phyloP scores from a whole-genome alignment of 352 stramenopile genomes.

The Globisporangium carolinianum region DNA sequence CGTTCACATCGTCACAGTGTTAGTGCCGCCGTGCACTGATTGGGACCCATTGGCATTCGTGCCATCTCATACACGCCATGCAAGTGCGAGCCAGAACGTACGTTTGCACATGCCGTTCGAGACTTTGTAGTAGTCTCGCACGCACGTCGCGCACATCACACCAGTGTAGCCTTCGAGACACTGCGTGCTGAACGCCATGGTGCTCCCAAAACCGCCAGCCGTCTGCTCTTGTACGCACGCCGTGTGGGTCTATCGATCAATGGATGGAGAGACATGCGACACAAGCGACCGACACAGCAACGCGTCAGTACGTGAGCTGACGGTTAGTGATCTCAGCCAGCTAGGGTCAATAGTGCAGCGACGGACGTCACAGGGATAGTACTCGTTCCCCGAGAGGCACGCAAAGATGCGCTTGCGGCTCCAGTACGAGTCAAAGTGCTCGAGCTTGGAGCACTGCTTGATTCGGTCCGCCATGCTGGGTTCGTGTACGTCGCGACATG shows the following conservation, averaged over 20 bases:
- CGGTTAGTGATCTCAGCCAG: neutral
- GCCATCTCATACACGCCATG: neutral
- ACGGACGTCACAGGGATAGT: conserved; percentile 58
- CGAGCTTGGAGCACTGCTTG: conserved; percentile 27
- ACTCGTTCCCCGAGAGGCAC: conserved; percentile 50
- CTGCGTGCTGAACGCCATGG: conserved; percentile 19
- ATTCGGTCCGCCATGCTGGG: conserved; percentile 29
- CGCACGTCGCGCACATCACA: conserved; percentile 43
- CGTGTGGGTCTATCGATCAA: conserved; percentile 16
- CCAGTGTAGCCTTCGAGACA: conserved; percentile 42
- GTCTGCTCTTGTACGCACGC: conserved; percentile 18
- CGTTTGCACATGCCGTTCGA: conserved; percentile 51
- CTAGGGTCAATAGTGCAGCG: no score
- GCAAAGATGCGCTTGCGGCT: conserved; percentile 49
- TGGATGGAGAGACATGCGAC: neutral
- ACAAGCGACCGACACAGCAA: neutral
- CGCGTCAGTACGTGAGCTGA: no score
- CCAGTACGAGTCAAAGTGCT: conserved; percentile 46
- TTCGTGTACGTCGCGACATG: conserved; percentile 30
- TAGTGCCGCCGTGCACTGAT: no score
- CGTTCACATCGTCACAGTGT: no score
- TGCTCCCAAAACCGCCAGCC: neutral
- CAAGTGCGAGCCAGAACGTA: conserved; percentile 14
- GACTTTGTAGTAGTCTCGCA: conserved; percentile 42
- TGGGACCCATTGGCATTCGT: no score